Evolutionary conservation across 2,329 filamentous ascomycete genomes (phyloP), one percentile per base, ranked within the genome.

Genomic region (Aspergillus alliaceus): DNA sequence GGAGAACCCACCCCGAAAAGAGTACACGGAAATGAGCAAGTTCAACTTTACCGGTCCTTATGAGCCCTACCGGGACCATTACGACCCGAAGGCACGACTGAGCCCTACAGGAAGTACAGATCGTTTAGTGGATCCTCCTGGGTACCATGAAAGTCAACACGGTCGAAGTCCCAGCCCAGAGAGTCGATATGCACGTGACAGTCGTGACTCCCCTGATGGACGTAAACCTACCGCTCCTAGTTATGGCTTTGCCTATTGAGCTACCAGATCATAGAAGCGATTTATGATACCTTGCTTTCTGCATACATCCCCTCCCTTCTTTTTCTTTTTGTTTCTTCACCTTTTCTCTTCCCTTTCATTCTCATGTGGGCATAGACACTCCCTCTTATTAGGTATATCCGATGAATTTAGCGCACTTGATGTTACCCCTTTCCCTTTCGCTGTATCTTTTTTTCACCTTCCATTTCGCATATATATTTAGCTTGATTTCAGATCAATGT

Each of bases 1-100:
- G 74, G 85, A 89, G 52, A 83, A 84, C 14, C 73, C 75, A 42
- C 76, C 77, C 14, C 64, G 64, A 34, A 68, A 67, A 39, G 65
- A 70, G n/a, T 67, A 65, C 48, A 63, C 70, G 11, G 73, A 75
- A 37, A 71, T 73, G 64, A 75, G 70, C 66, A 74, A 74, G 37
- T 75, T 76, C 66, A 77, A 77, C 63, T 70, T 67, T 59, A 69
- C 71, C 9, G 67, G 69, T 12, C 73, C 74, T 2, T 77, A 77
- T 54, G 74, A 76, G 55, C 67, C 75, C 18, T 78, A 75, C 58
- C 67, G 69, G n/a, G 72, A 76, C 49, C 64, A 69, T 22, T 48
- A 61, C 53, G 64, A 64, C 27, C 59, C 56, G 24, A 66, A 62
- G 37, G 50, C 58, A 32, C 66, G 66, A 32, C 65, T 69, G 32